Evolutionary conservation across 345 rosid genomes (phyloP).

Genomic region (Turritis glabra): DNA sequence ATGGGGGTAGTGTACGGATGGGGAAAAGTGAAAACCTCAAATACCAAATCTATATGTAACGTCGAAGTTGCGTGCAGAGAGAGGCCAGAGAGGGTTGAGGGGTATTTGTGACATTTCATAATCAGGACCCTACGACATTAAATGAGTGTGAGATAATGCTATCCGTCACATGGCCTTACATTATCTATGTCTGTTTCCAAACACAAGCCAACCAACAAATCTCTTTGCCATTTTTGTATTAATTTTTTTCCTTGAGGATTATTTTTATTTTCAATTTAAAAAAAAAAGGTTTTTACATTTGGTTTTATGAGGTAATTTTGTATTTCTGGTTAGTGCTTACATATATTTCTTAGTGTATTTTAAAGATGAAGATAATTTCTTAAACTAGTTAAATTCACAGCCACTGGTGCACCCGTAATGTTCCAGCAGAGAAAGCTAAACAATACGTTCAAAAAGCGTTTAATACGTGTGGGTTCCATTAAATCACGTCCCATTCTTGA

Average conservation of each 20-base stretch:
- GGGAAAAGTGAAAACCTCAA: conserved; percentile 28
- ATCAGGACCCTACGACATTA: conserved; percentile 28
- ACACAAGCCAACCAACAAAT: conserved; percentile 29
- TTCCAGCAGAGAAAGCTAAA: conserved; percentile 18
- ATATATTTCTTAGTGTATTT: not conserved
- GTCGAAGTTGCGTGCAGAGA: conserved; percentile 24
- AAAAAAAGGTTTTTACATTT: too few relatives aligned
- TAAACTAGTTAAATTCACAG: not conserved
- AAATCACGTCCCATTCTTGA: conserved; percentile 1
- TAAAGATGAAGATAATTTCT: not conserved
- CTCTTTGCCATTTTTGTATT: not conserved
- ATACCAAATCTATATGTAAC: conserved; percentile 36
- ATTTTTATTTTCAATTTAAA: too few relatives aligned
- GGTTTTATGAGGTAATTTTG: too few relatives aligned
- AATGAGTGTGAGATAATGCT: conserved; percentile 36
- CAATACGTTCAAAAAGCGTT: conserved; percentile 9
- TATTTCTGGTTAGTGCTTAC: not conserved
- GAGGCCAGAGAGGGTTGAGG: not conserved
- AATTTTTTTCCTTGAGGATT: not conserved
- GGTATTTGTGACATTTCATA: conserved; percentile 20
- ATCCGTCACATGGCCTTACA: conserved; percentile 42
- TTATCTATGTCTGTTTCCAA: conserved; percentile 38
- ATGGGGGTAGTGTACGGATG: conserved; percentile 39
- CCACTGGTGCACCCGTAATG: conserved; percentile 3
- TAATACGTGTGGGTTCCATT: conserved; percentile 24